These are phyloP conservation scores for Daphne laureola DNA, from an alignment of 441 rosid genomes.

Conservation along the genomic window DNA sequence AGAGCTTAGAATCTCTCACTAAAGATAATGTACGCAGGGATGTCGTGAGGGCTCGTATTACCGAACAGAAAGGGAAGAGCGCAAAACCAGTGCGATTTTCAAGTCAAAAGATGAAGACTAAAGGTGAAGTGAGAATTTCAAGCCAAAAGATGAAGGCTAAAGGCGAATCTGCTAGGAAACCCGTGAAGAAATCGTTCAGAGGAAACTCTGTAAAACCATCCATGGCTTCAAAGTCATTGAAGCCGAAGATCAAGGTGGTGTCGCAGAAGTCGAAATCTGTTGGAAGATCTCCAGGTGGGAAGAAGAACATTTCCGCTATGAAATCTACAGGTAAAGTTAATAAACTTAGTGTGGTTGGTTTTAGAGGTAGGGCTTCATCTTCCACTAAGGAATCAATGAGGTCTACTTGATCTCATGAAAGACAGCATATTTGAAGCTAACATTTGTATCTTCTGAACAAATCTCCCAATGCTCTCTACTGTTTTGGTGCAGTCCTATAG, in stretches of 20 bases:
- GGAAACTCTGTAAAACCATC: constrained; percentile 23
- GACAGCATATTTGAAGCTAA: too few species aligned
- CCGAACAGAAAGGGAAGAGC: constrained; percentile 48
- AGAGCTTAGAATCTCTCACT: constrained; percentile 76
- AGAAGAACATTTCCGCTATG: constrained; percentile 13
- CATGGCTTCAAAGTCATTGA: constrained; percentile 31
- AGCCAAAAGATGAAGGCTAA: constrained; percentile 26
- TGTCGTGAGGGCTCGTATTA: constrained; percentile 54
- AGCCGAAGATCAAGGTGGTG: constrained; percentile 24
- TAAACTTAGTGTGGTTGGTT: constrained; percentile 63
- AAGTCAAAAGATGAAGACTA: constrained; percentile 35
- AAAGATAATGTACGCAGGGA: constrained; percentile 58
- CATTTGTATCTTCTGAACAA: too few species aligned
- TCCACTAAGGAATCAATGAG: constrained; percentile 25
- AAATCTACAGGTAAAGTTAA: constrained; percentile 22
- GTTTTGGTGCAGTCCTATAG: too few species aligned
- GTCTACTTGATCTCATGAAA: constrained; percentile 14
- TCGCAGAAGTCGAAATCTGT: constrained; percentile 18
- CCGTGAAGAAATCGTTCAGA: constrained; percentile 19
- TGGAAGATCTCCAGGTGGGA: constrained; percentile 16
- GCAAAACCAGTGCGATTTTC: constrained; percentile 35
- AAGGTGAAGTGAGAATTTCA: constrained; percentile 4
- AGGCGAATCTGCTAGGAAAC: constrained; percentile 16
- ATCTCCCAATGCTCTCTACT: too few species aligned
- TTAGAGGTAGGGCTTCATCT: constrained; percentile 51